Percentiles rank a stretch among this genome's conserved stretches.
These are phyloP conservation scores for Leccinum incarnatum DNA, from an alignment of 768 basidiomycete species.

Conservation along the genomic window DNA sequence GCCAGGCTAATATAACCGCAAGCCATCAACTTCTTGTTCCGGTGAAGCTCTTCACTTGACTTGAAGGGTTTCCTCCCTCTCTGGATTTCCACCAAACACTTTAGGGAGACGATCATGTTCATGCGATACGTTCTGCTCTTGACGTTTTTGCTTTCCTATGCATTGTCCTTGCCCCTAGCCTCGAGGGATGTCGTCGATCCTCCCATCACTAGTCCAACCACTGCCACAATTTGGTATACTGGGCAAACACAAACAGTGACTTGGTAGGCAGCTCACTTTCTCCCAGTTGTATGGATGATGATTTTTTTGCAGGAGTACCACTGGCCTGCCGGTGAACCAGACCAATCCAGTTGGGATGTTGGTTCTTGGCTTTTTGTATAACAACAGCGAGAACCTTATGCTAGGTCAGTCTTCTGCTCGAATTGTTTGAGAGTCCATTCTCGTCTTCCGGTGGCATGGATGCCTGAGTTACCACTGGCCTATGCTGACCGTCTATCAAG, in stretches of 20 bases:
- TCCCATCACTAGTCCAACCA: conserved; percentile 44
- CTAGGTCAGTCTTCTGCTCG: conserved; percentile 20
- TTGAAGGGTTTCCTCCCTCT: conserved; percentile 18
- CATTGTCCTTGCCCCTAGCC: conserved; percentile 33
- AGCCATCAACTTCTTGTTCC: background rate
- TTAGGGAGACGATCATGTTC: conserved; percentile 24
- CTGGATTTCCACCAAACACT: background rate
- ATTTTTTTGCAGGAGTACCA: conserved; percentile 18
- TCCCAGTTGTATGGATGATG: conserved; percentile 28
- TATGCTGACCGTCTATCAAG: conserved; percentile 18
- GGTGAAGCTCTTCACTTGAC: conserved; percentile 15
- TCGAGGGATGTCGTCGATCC: conserved; percentile 48
- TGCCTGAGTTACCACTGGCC: background rate
- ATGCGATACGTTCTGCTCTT: conserved; percentile 24
- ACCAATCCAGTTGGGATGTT: conserved; percentile 33
- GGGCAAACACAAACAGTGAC: conserved; percentile 47
- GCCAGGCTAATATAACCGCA: conserved; percentile 17
- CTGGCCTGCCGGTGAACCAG: conserved; percentile 27
- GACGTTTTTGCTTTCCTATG: conserved; percentile 16
- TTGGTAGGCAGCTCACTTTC: conserved; percentile 36
- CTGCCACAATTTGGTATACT: conserved; percentile 42
- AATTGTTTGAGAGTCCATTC: background rate
- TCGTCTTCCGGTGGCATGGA: background rate
- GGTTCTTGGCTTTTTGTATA: conserved; percentile 23
- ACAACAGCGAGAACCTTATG: conserved; percentile 33